Percentiles rank a stretch among this genome's conserved stretches.
These are phyloP conservation scores for Piromyces sp. DNA, from an alignment of 192 early-diverging fungal genomes.

Conservation along the genomic window DNA sequence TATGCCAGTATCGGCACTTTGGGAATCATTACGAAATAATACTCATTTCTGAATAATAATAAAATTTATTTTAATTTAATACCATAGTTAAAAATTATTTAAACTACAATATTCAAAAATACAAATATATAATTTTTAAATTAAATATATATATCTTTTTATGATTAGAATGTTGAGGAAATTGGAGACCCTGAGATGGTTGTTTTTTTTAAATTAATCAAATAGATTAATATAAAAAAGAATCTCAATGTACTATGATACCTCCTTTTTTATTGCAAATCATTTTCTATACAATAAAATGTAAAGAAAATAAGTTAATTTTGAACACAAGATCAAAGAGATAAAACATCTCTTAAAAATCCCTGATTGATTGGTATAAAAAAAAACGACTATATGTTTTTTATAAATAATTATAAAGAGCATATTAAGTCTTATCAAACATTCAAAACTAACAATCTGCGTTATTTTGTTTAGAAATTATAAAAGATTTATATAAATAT, in stretches of 20 bases:
- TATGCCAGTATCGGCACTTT: too few species aligned
- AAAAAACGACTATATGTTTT: neutral
- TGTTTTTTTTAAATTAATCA: neutral
- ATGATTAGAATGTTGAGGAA: neutral
- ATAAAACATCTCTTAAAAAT: neutral
- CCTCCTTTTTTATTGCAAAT: neutral
- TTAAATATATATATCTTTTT: too few species aligned
- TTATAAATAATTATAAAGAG: neutral
- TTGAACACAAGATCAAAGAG: neutral
- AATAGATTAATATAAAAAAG: neutral
- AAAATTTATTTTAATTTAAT: too few species aligned
- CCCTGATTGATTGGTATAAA: neutral
- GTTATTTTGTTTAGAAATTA: too few species aligned
- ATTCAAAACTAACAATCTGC: neutral
- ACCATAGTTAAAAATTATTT: too few species aligned
- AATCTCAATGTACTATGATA: neutral
- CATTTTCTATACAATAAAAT: neutral
- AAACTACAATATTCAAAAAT: too few species aligned
- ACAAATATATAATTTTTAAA: too few species aligned
- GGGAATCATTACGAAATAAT: too few species aligned
- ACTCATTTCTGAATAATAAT: too few species aligned
- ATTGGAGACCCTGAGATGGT: neutral
- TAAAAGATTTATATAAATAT: too few species aligned
- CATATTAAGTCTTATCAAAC: neutral
- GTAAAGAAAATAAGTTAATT: neutral